Percentiles rank a stretch among this genome's conserved stretches.
Conservation (phyloP, 2,329 filamentous ascomycete genomes). For the Cryphonectria carpinicola region DNA sequence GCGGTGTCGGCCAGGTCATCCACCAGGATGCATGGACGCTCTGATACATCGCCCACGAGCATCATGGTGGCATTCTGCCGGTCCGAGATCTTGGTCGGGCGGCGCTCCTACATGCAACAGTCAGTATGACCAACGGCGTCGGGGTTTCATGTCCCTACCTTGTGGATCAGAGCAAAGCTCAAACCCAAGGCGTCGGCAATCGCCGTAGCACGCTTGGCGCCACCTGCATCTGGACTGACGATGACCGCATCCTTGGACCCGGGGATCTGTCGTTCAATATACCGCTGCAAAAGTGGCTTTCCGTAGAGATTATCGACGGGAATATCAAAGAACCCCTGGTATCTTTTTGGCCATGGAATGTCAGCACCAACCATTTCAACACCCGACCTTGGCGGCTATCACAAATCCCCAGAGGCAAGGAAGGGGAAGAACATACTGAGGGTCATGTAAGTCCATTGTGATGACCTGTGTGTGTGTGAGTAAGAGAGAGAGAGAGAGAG, state of each 20-base stretch:
- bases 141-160: slow-evolving; percentile 56
- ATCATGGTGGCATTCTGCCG: slow-evolving; percentile 94
- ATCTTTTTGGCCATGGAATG: slow-evolving; percentile 43
- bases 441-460: slow-evolving; percentile 95
- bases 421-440: slow-evolving; percentile 55
- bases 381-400: not conserved
- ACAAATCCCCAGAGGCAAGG: not conserved
- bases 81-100: slow-evolving; percentile 84
- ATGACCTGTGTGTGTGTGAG: slow-evolving; percentile 61
- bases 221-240: slow-evolving; percentile 94
- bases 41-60: slow-evolving; percentile 84
- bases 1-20: slow-evolving; percentile 95
- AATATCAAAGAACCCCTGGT: slow-evolving; percentile 98
- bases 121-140: slow-evolving; percentile 16
- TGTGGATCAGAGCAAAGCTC: slow-evolving; percentile 97
- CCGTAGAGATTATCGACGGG: slow-evolving; percentile 98
- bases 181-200: slow-evolving; percentile 93
- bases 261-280: slow-evolving; percentile 79
- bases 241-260: slow-evolving; percentile 80
- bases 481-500: not conserved
- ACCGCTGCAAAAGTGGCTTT: slow-evolving; percentile 71
- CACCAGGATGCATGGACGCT: slow-evolving; percentile 79
- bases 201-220: slow-evolving; percentile 92
- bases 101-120: slow-evolving; percentile 68
- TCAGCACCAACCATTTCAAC: slow-evolving; percentile 17